Conservation (phyloP, 352 stramenopile species). For the Detonula confervacea region DNA sequence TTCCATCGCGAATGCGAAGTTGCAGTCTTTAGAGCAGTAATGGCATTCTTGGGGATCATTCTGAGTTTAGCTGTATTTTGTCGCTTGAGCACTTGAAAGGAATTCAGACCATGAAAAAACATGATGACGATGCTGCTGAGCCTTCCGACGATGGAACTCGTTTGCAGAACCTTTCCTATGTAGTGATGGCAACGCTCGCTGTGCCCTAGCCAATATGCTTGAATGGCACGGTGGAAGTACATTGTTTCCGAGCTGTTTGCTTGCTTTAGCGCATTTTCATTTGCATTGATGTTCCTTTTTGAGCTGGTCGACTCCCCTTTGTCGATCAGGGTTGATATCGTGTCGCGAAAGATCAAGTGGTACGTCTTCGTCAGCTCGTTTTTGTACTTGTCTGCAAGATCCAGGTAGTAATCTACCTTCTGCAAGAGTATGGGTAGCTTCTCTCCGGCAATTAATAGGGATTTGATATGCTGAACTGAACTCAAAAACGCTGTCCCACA, state of each 20-base stretch:
- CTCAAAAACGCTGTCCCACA: constrained; percentile 15
- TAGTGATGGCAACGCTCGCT: constrained; percentile 28
- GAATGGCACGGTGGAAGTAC: constrained; percentile 10
- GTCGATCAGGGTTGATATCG: constrained; percentile 24
- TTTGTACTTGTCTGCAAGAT: not conserved
- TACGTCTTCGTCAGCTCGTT: not conserved
- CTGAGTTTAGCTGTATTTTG: constrained; percentile 15
- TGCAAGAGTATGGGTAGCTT: constrained; percentile 17
- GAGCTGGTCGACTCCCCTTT: constrained; percentile 1
- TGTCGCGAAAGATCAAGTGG: not conserved
- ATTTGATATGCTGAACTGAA: not conserved
- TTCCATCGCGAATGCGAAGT: constrained; percentile 34
- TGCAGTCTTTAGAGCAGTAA: constrained; percentile 12
- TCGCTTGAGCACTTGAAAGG: constrained; percentile 14
- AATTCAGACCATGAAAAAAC: constrained; percentile 36
- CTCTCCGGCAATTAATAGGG: constrained; percentile 10
- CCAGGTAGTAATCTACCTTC: constrained; percentile 26
- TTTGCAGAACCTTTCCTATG: constrained; percentile 18
- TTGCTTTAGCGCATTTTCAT: not conserved
- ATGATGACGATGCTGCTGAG: constrained; percentile 19
- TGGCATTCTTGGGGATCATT: constrained; percentile 18
- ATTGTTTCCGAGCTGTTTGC: not conserved
- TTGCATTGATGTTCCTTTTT: constrained; percentile 4
- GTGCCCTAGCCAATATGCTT: constrained; percentile 38
- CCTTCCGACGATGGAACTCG: constrained; percentile 3